A percentile compares a stretch with the other conserved stretches of the same genome.
phyloP scores from a whole-genome alignment of 768 basidiomycete species.

The Xerocomus brunneocitrinus region DNA sequence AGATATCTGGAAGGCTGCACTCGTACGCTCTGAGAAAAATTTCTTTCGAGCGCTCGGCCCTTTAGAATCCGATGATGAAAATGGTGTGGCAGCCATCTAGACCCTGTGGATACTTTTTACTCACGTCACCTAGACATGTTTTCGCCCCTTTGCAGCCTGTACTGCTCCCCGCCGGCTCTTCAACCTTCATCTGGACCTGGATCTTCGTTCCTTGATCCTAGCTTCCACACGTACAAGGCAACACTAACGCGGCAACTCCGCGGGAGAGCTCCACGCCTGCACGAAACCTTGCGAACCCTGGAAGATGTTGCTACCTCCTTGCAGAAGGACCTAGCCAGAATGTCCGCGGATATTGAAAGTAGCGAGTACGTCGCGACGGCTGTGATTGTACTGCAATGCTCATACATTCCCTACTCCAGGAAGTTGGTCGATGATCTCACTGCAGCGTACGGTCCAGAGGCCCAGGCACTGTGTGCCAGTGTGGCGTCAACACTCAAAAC shows the following conservation, averaged over 20 bases:
- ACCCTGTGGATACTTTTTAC: slow-evolving; percentile 1
- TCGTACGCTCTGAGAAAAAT: slow-evolving; percentile 40
- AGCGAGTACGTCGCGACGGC: slow-evolving; percentile 37
- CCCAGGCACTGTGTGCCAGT: slow-evolving; percentile 41
- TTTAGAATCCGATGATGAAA: slow-evolving; percentile 5
- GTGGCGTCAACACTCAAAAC: slow-evolving; percentile 41
- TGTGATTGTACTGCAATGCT: background rate
- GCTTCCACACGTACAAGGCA: slow-evolving; percentile 61
- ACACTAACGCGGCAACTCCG: slow-evolving; percentile 58
- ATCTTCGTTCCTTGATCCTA: slow-evolving; percentile 33
- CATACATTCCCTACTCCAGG: slow-evolving; percentile 26
- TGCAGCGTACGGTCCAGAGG: slow-evolving; percentile 46
- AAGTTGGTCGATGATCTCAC: slow-evolving; percentile 40
- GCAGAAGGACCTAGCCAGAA: slow-evolving; percentile 53
- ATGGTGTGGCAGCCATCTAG: slow-evolving; percentile 14
- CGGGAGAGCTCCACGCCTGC: slow-evolving; percentile 58
- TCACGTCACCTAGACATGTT: slow-evolving; percentile 37
- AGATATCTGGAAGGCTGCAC: slow-evolving; percentile 52
- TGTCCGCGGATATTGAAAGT: slow-evolving; percentile 38
- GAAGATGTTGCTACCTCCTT: slow-evolving; percentile 58
- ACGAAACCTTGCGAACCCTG: slow-evolving; percentile 51
- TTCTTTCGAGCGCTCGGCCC: slow-evolving; percentile 43
- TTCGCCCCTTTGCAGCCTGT: slow-evolving; percentile 53
- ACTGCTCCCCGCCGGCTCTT: slow-evolving; percentile 48
- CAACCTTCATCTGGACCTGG: slow-evolving; percentile 38